Evolutionary conservation across 257 asterid species (phyloP).

Genomic region (Jacaranda copaia): DNA sequence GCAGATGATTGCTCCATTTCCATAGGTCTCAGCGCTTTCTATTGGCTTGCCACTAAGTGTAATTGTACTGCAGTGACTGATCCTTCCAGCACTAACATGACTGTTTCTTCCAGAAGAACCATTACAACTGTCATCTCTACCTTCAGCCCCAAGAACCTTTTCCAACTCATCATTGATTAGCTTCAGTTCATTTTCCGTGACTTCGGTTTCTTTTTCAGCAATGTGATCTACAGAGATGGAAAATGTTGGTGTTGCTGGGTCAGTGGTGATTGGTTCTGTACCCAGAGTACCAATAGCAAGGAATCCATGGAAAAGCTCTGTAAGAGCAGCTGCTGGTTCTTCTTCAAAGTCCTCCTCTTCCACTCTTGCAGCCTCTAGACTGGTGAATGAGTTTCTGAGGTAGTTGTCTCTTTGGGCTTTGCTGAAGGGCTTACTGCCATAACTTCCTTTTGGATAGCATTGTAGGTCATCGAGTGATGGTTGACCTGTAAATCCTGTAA

Average conservation of each 20-base stretch:
- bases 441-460: slow-evolving; percentile 43
- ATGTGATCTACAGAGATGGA: slow-evolving; percentile 74
- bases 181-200: slow-evolving; percentile 78
- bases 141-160: slow-evolving; percentile 81
- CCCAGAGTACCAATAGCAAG: slow-evolving; percentile 97
- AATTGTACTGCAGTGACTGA: slow-evolving; percentile 74
- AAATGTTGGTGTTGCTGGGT: slow-evolving; percentile 83
- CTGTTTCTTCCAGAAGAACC: slow-evolving; percentile 85
- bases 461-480: slow-evolving; percentile 56
- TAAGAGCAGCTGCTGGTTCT: slow-evolving; percentile 60
- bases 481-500: slow-evolving; percentile 79
- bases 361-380: slow-evolving; percentile 62
- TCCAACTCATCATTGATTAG: slow-evolving; percentile 90
- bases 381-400: slow-evolving; percentile 69
- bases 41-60: slow-evolving; percentile 70
- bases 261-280: slow-evolving; percentile 51
- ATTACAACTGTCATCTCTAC: slow-evolving; percentile 52
- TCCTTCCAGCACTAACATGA: slow-evolving; percentile 75
- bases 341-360: slow-evolving; percentile 69
- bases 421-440: slow-evolving; percentile 46
- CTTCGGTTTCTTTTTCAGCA: slow-evolving; percentile 84
- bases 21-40: slow-evolving; percentile 57
- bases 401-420: slow-evolving; percentile 65
- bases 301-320: slow-evolving; percentile 92
- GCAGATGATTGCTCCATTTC: slow-evolving; percentile 61